Base-by-base conservation (phyloP, 1,284 basidiomycete species). In the Boletus sp. region DNA sequence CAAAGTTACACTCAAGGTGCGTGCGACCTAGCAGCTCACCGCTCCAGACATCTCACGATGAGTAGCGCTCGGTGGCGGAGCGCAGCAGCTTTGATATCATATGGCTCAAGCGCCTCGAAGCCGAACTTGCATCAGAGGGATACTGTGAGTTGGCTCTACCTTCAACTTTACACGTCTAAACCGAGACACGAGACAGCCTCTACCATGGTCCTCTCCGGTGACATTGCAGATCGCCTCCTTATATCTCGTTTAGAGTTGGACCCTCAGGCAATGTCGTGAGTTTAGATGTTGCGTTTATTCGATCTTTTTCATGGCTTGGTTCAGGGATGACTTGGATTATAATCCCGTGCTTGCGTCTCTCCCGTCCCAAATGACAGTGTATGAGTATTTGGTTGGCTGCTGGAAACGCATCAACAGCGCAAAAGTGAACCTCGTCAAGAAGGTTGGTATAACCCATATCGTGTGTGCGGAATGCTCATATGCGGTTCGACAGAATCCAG, bases 321-420 rank as follows among this genome's bases (percentile, higher is more conserved):
- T 25, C 54, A 91, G 87, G 26, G 88, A 93, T 60, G 92, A 96
- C 61, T 69, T 88, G 4, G 90, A 94, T 41, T 86, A 81, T 58
- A 69, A 89, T 14, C 77, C 84, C 0, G 82, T 94, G 5, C 69
- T 95, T 7, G 86, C 88, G 2, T 88, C 87, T 20, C 70, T 96
- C 20, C 91, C 91, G 3, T 60, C 81, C 12, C 70, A 84, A 43
- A 82, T 94, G 68, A 94, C 94, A 0, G 78, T 84, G 0, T 94
- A 94, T 56, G 93, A 97, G 61, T 99, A 94, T 63, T 77, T 99
- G 19, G 77, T 92, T 1, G 86, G 86, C 17, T 88, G 89, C 59
- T 99, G 95, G 95, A 93, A 90, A 66, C 78, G 93, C 19, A 62
- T 88, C 37, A 85, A 90, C 52, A 57, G 67, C 2, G 74, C 75